These are phyloP conservation scores for Sordaria brevicollis DNA, from an alignment of 495 filamentous ascomycete genomes.

Conservation along the genomic window DNA sequence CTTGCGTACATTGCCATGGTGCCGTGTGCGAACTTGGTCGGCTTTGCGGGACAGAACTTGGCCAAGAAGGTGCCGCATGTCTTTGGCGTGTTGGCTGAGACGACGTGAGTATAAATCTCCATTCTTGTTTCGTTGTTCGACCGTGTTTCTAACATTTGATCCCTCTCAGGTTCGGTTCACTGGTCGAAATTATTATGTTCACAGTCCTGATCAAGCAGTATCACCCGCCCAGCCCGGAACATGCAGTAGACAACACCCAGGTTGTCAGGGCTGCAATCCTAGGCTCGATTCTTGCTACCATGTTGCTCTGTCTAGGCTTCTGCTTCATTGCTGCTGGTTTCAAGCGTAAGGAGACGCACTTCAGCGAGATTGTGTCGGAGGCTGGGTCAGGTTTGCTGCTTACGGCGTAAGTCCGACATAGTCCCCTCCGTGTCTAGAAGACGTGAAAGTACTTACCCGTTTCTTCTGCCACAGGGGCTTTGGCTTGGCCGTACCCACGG, in stretches of 20 bases:
- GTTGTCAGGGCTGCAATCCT: conserved; percentile 53
- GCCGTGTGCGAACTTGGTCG: conserved; percentile 76
- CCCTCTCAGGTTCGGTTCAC: conserved; percentile 47
- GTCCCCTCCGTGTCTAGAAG: neutral
- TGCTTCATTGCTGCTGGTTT: conserved; percentile 68
- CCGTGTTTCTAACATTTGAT: neutral
- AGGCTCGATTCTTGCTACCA: conserved; percentile 27
- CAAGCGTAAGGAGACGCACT: conserved; percentile 51
- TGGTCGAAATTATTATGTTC: conserved; percentile 78
- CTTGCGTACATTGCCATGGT: conserved; percentile 57
- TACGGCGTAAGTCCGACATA: conserved; percentile 46
- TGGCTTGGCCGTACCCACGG: conserved; percentile 72
- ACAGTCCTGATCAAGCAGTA: conserved; percentile 50
- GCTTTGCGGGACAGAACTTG: conserved; percentile 75
- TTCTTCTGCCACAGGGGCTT: conserved; percentile 40
- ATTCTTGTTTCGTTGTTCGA: neutral
- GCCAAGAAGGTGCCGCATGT: conserved; percentile 72
- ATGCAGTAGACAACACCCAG: conserved; percentile 37
- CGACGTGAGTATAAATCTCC: conserved; percentile 38
- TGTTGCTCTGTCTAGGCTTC: conserved; percentile 30
- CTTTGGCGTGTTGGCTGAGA: conserved; percentile 66
- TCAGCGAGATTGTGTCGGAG: conserved; percentile 71
- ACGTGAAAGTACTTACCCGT: conserved; percentile 1
- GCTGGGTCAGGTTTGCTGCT: conserved; percentile 68
- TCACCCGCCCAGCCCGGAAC: neutral